Evolutionary conservation across 2,329 filamentous ascomycete species (phyloP), one percentile per base, ranked within the genome.

Genomic region (Aureobasidium subglaciale): DNA sequence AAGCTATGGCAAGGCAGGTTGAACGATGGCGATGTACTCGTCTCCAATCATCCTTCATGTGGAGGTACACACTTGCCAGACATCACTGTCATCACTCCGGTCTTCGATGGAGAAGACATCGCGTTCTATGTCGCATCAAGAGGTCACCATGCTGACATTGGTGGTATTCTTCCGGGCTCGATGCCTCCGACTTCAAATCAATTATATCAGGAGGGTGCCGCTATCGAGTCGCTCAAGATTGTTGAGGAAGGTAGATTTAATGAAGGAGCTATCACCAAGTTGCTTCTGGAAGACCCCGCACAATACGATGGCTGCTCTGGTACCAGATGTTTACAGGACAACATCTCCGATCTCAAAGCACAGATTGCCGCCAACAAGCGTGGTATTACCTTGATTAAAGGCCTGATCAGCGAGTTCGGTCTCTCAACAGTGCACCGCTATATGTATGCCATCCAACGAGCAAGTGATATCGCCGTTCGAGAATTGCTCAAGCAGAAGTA

Each of bases 201-300:
- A 45, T 62, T 78, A 1, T 75, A 70, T 67, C 71, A 77, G 59
- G 75, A 78, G 60, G 75, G 75, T 6, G 74, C 74, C 0, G 70
- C 71, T 0, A 74, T 77, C 9, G 69, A 74, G 48, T 71, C 72
- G 1, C 34, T 53, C 4, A 53, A 53, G 40, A 42, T 57, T 22
- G 56, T 57, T 11, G 49, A 52, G 30, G 20, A 35, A 32, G 49
- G 49, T 16, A 41, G 34, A 2, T 54, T 57, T 41, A 54, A 57
- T 16, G 56, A 57, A n/a, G 41, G 46, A 46, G 48, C 35, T 5
- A 48, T 57, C 20, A 53, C 25, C 6, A 61, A 65, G 48, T 18
- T 53, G 2, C 53, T 70, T 15, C 58, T 62, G 8, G 54, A 64
- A 18, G 64, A 65, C 6, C 65, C 68, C 2, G 60, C 59, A 15